Conservation (phyloP, 129 eudicot genomes). For the Centaurea solstitialis region DNA sequence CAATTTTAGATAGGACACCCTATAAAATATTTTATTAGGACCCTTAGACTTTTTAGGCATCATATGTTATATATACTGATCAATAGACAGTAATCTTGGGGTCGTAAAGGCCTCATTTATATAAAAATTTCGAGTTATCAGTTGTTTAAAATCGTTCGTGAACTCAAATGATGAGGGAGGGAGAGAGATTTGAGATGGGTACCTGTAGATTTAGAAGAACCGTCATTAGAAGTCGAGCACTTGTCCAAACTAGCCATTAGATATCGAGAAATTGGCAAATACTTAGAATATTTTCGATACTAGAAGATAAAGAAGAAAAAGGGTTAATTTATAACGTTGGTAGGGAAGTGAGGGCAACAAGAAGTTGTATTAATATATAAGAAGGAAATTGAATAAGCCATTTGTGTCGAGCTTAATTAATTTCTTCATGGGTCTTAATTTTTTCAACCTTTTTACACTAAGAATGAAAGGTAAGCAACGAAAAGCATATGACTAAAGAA, state of each 20-base stretch:
- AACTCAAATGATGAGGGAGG: background rate
- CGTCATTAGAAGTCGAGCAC: constrained; percentile 14
- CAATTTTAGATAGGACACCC: no score
- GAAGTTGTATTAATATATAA: background rate
- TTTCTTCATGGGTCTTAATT: background rate
- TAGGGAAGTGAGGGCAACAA: background rate
- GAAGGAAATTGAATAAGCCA: background rate
- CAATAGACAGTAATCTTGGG: no score
- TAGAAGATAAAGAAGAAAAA: background rate
- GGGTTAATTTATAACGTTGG: background rate
- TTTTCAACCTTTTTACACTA: background rate
- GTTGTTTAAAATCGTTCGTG: background rate
- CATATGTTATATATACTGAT: no score
- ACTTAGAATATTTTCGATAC: background rate
- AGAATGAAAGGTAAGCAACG: background rate
- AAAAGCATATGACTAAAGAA: background rate
- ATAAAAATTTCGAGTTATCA: no score
- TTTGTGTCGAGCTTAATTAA: background rate
- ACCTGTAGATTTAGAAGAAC: constrained; percentile 17
- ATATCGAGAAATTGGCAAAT: background rate
- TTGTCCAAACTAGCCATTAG: constrained; percentile 24
- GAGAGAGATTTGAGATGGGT: background rate
- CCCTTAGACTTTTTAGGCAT: no score
- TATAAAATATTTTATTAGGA: no score
- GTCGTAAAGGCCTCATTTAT: no score